Evolutionary conservation across 2,329 filamentous ascomycete genomes (phyloP), one percentile per base, ranked within the genome.

Genomic region (Aspergillus sp.): DNA sequence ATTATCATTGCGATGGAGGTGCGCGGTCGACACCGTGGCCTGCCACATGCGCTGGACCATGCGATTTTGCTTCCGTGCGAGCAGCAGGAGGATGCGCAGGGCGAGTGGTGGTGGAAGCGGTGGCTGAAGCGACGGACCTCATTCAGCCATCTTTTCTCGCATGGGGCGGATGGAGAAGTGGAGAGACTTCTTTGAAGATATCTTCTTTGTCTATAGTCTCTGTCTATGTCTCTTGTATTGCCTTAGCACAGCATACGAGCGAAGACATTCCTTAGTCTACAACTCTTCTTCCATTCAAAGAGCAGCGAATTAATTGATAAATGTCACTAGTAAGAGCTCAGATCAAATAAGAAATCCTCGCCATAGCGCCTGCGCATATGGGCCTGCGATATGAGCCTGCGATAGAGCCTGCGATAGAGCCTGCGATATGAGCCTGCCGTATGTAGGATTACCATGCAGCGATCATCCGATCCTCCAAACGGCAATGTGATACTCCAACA

Each of bases 31-130:
- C 83, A 86, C 61, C 81, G 83, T 69, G 83, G 83, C 25, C 67
- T 86, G 3, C 83, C 83, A 0, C 84, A 86, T 61, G 70, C 90
- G 69, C 68, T 87, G 13, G 86, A 89, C 60, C 81, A 85, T 53
- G 86, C 86, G 20, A 86, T 88, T 10, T 14, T 88, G 2, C 74
- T 88, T 4, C 85, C 85, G 0, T 82, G 78, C 29, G 84, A 87
- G 21, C 46, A 44, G 17, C 44, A 47, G 31, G 31, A 31, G 21
- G 48, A 51, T 23, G 47, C 41, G 31, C 45, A 55, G n/a, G 54
- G 45, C 6, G 57, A 55, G 43, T 55, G 57, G 57, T 55, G 56
- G 54, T 57, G 56, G 58, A 60, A 52, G 25, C 23, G 53, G 36
- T 60, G 56, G 56, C 25, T 60, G 34, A 45, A 45, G 38, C 38